Percentiles rank a stretch among this genome's conserved stretches.
phyloP scores from a whole-genome alignment of 257 asterid genomes.

The Lantana camara region DNA sequence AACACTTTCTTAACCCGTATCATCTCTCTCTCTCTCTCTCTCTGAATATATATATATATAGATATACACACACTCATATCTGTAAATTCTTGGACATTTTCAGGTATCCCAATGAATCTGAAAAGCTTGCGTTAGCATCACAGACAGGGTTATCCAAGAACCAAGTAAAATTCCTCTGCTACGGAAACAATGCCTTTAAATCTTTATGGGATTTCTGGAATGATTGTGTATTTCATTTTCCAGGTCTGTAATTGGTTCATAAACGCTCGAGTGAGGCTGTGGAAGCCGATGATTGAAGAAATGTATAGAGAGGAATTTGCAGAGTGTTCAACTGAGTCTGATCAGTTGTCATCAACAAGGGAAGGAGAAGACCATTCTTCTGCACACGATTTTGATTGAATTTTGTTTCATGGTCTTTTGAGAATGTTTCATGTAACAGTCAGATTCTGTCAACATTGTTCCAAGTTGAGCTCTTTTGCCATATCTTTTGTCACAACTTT shows the following conservation, averaged over 20 bases:
- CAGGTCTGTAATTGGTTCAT: slow-evolving; percentile 3
- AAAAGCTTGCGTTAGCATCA: not conserved
- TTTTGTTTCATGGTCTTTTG: not conserved
- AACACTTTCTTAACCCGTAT: not conserved
- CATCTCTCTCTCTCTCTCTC: not conserved
- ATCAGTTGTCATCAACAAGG: not conserved
- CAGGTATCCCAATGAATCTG: not conserved
- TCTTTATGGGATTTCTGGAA: too few relatives aligned
- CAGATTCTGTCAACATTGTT: too few relatives aligned
- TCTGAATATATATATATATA: not conserved
- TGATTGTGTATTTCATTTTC: not conserved
- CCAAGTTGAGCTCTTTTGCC: too few relatives aligned
- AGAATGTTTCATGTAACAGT: not conserved
- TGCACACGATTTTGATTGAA: not conserved
- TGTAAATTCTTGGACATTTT: not conserved
- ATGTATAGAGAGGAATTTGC: slow-evolving; percentile 7
- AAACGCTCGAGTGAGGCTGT: slow-evolving; percentile 5
- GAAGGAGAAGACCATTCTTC: not conserved
- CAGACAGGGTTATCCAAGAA: not conserved
- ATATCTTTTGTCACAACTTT: too few relatives aligned
- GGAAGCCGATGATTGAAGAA: slow-evolving; percentile 18
- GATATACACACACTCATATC: not conserved
- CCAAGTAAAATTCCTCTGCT: not conserved
- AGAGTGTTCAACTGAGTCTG: not conserved
- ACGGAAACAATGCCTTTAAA: too few relatives aligned